Evolutionary conservation across 495 filamentous ascomycete genomes (phyloP).

Genomic region (Lindgomyces ingoldianus): DNA sequence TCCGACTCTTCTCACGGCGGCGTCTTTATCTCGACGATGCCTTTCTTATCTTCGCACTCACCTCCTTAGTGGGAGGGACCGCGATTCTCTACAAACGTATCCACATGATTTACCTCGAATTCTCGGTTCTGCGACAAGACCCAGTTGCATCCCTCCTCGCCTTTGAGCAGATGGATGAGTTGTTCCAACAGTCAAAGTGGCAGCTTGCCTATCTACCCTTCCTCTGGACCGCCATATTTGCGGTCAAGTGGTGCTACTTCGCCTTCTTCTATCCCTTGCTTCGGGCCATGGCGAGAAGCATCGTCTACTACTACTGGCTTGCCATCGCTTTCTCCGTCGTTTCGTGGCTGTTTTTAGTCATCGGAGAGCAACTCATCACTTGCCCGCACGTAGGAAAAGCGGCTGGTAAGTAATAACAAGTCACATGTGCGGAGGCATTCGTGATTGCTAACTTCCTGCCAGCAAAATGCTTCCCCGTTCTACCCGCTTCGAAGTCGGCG

Average conservation of each 20-base stretch:
- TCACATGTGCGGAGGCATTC: too few species aligned
- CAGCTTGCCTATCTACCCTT: not conserved
- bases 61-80: not conserved
- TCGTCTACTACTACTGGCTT: slow-evolving; percentile 2
- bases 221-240: slow-evolving; percentile 8
- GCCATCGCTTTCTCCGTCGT: not conserved
- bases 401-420: too few species aligned
- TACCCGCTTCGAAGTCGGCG: too few species aligned
- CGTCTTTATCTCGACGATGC: slow-evolving; percentile 9
- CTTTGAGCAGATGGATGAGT: not conserved
- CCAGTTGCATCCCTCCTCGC: not conserved
- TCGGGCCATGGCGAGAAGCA: not conserved
- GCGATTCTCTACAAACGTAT: not conserved
- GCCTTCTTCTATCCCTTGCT: slow-evolving; percentile 6
- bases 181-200: not conserved
- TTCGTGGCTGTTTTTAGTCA: too few species aligned
- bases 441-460: too few species aligned
- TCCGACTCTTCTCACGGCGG: slow-evolving; percentile 7
- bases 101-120: not conserved
- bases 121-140: not conserved
- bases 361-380: too few species aligned
- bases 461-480: too few species aligned
- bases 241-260: slow-evolving; percentile 13
- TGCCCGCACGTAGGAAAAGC: too few species aligned
- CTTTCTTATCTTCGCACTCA: slow-evolving; percentile 6